Percentiles rank a stretch among this genome's conserved stretches.
Conservation (phyloP, 495 filamentous ascomycete genomes). For the Lophium mytilinum region DNA sequence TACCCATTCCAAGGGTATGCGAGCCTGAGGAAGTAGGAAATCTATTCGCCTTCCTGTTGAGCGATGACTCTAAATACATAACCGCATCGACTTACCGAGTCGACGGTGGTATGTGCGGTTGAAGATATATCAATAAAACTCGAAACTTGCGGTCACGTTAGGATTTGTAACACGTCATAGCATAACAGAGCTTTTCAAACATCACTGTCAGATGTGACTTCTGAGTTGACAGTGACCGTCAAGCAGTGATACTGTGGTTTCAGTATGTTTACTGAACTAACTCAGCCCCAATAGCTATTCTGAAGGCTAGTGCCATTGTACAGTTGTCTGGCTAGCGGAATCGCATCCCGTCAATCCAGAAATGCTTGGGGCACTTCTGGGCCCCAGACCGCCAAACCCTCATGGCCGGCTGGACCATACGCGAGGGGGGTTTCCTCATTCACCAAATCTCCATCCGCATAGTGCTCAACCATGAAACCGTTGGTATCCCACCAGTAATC, state of each 20-base stretch:
- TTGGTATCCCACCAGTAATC: slow-evolving; percentile 63
- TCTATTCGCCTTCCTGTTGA: neutral
- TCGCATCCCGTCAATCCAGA: slow-evolving; percentile 8
- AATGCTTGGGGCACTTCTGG: slow-evolving; percentile 23
- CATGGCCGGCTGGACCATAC: slow-evolving; percentile 20
- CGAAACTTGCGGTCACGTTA: too few relatives aligned
- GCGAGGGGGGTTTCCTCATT: slow-evolving; percentile 45
- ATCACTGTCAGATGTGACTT: too few relatives aligned
- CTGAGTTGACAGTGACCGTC: too few relatives aligned
- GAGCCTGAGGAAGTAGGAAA: neutral
- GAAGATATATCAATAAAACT: too few relatives aligned
- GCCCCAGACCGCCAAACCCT: slow-evolving; percentile 24
- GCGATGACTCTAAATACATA: neutral
- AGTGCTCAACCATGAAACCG: slow-evolving; percentile 56
- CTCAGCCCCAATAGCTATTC: too few relatives aligned
- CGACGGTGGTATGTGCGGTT: neutral
- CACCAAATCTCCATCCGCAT: slow-evolving; percentile 63
- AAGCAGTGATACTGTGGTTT: too few relatives aligned
- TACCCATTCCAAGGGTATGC: neutral
- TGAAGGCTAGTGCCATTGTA: too few relatives aligned
- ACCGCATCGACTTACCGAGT: neutral
- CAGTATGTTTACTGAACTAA: too few relatives aligned
- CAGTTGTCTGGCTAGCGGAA: too few relatives aligned
- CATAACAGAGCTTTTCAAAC: too few relatives aligned
- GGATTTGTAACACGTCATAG: too few relatives aligned